Percentiles rank a stretch among this genome's conserved stretches.
phyloP scores from a whole-genome alignment of 345 rosid genomes.

The Eutrema japonicum region DNA sequence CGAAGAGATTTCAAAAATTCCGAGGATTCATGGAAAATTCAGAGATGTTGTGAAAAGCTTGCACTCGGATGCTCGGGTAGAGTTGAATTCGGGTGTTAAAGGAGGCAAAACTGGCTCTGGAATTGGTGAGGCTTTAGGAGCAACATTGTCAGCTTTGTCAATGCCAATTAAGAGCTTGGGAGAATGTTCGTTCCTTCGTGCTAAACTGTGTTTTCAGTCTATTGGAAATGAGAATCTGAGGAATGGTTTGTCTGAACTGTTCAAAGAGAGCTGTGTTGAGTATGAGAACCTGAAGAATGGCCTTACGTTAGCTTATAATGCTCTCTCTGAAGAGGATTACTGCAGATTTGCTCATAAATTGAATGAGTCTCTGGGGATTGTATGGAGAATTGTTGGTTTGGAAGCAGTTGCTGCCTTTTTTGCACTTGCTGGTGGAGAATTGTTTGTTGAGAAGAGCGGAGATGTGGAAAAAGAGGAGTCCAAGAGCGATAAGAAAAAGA shows the following conservation, averaged over 20 bases:
- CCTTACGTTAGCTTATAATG: constrained; percentile 33
- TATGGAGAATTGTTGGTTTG: constrained; percentile 77
- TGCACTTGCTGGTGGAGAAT: constrained; percentile 64
- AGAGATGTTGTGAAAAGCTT: constrained; percentile 61
- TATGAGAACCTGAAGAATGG: constrained; percentile 40
- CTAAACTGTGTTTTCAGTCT: constrained; percentile 49
- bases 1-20: constrained; percentile 54
- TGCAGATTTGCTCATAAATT: constrained; percentile 57
- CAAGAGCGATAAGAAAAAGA: constrained; percentile 55
- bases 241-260: constrained; percentile 13
- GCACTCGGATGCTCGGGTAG: constrained; percentile 58
- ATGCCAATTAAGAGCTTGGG: constrained; percentile 55
- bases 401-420: constrained; percentile 69
- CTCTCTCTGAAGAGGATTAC: constrained; percentile 48
- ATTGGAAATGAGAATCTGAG: constrained; percentile 48
- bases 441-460: constrained; percentile 44
- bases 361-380: constrained; percentile 50
- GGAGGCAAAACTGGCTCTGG: constrained; percentile 45
- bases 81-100: constrained; percentile 56
- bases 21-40: constrained; percentile 60
- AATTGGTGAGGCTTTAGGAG: constrained; percentile 40
- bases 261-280: constrained; percentile 40
- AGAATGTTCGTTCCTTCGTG: constrained; percentile 56
- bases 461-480: constrained; percentile 50
- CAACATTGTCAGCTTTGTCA: constrained; percentile 49